Percentiles rank a stretch among this genome's conserved stretches.
These are phyloP conservation scores for Alternaria postmessia DNA, from an alignment of 2,329 filamentous ascomycete genomes.

Conservation along the genomic window DNA sequence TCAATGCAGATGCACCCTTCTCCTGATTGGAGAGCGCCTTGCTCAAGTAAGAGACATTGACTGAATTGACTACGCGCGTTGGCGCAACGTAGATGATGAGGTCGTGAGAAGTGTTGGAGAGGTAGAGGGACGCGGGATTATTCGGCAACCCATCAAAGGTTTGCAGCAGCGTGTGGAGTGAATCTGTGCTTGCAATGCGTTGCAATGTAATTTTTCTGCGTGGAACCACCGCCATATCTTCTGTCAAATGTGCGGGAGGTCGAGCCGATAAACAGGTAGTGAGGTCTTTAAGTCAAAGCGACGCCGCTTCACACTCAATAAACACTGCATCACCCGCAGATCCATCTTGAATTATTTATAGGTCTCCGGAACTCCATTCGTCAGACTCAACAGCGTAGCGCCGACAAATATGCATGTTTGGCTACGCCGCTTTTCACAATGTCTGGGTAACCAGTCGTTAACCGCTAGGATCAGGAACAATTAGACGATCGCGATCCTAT, in stretches of 20 bases:
- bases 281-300: accelerated
- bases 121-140: not conserved
- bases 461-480: no score
- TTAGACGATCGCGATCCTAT: no score
- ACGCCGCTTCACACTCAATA: no score
- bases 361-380: accelerated
- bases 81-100: not conserved
- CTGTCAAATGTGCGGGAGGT: no score
- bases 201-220: not conserved
- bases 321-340: accelerated
- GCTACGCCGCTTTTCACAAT: no score
- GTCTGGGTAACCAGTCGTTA: no score
- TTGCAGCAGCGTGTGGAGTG: not conserved
- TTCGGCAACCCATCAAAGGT: not conserved
- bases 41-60: not conserved
- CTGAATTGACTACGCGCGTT: not conserved
- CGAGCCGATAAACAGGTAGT: no score
- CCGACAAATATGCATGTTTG: no score
- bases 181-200: not conserved
- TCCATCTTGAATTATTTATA: no score
- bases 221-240: accelerated
- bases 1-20: not conserved
- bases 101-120: not conserved
- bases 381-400: accelerated
- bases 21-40: not conserved